These are phyloP conservation scores for Spatholobus suberectus DNA, from an alignment of 306 rosid genomes.

Conservation along the genomic window DNA sequence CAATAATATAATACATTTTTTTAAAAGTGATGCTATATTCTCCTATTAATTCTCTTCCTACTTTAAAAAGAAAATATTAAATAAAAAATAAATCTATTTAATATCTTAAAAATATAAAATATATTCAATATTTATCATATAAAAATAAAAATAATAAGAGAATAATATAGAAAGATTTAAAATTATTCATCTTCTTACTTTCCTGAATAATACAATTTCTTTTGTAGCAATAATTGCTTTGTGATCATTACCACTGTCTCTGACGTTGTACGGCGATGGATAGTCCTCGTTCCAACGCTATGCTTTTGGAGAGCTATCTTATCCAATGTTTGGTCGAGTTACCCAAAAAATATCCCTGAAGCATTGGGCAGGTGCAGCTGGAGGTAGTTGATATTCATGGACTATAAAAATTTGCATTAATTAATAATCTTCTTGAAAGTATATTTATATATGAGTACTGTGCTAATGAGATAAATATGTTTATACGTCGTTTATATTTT, in stretches of 20 bases:
- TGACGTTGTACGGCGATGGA: neutral
- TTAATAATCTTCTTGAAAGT: neutral
- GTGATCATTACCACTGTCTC: neutral
- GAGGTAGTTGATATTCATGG: neutral
- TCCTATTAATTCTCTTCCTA: too few species aligned
- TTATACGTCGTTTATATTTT: too few species aligned
- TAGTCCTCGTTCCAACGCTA: neutral
- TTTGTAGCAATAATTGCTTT: neutral
- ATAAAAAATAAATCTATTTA: neutral
- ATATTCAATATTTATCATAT: neutral
- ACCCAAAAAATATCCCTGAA: neutral
- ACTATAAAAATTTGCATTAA: neutral
- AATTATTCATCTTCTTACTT: neutral
- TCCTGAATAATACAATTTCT: neutral
- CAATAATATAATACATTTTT: neutral
- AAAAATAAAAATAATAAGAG: neutral
- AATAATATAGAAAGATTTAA: neutral
- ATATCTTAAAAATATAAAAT: neutral
- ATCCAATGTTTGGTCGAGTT: slow-evolving; percentile 12
- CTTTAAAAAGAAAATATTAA: too few species aligned
- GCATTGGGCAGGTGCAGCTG: neutral
- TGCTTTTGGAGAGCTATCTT: neutral
- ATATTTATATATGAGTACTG: neutral
- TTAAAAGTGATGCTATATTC: too few species aligned
- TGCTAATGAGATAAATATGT: neutral